Conservation (phyloP, 73 alveolate species). For the Urostyla sp. region DNA sequence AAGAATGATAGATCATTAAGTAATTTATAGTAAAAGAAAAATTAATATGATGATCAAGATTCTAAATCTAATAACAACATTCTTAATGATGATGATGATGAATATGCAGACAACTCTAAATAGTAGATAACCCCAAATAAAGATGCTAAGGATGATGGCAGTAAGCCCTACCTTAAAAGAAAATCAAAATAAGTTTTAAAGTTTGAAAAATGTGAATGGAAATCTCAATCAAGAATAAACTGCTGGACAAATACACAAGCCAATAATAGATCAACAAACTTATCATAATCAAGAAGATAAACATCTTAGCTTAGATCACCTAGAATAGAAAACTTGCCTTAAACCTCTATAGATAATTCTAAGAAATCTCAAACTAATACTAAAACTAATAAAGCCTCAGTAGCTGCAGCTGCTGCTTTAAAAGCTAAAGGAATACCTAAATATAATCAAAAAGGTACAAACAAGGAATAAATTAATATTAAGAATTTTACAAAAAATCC, state of each 20-base stretch:
- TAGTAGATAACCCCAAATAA: constrained; percentile 4
- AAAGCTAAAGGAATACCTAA: no score
- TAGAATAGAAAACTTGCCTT: not conserved
- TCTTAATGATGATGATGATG: not conserved
- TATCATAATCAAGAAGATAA: constrained; percentile 28
- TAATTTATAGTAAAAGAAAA: not conserved
- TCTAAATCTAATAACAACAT: not conserved
- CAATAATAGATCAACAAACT: not conserved
- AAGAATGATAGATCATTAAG: not conserved
- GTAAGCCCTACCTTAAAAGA: constrained; percentile 41
- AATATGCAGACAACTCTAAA: not conserved
- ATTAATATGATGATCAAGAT: constrained; percentile 9
- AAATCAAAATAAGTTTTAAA: constrained; percentile 33
- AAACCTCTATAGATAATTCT: no score
- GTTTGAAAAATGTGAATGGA: constrained; percentile 20
- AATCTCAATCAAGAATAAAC: constrained; percentile 35
- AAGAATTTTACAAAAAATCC: no score
- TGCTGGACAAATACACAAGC: constrained; percentile 47
- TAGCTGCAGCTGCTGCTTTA: no score
- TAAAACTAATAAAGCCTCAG: no score
- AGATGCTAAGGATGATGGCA: not conserved
- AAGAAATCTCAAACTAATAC: no score
- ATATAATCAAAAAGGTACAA: no score
- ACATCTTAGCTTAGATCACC: constrained; percentile 41
- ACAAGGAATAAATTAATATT: no score